Evolutionary conservation across 2,329 filamentous ascomycete genomes (phyloP).

Genomic region (Dothiorella sarmentorum): DNA sequence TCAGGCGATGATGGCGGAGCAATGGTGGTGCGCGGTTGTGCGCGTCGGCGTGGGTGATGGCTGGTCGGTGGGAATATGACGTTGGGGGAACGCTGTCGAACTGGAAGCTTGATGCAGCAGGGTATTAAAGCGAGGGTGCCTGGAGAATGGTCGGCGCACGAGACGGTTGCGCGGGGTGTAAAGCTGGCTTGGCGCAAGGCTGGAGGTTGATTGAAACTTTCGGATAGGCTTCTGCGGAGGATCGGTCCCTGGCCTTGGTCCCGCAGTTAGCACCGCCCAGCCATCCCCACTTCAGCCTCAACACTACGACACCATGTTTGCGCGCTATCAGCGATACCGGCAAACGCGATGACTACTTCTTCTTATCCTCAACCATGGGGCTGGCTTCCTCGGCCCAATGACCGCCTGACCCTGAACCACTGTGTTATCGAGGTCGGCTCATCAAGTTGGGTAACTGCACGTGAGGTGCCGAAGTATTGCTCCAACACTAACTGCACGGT

Average conservation of each 20-base stretch:
- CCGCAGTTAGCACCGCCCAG: background rate
- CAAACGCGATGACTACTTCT: no score
- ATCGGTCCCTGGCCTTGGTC: background rate
- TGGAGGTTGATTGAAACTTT: constrained; percentile 19
- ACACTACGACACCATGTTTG: no score
- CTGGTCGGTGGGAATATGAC: background rate
- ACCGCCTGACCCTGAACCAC: no score
- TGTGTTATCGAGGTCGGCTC: no score
- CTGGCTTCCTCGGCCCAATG: no score
- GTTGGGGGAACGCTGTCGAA: background rate
- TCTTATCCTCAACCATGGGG: no score
- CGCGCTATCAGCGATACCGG: no score
- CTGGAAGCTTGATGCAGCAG: no score
- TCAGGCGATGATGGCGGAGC: background rate
- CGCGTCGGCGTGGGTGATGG: background rate
- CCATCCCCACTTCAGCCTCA: background rate
- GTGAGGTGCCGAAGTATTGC: no score
- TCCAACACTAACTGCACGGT: no score
- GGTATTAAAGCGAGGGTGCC: background rate
- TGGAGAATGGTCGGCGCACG: no score
- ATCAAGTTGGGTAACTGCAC: no score
- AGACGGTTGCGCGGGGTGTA: background rate
- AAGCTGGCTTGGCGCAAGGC: background rate
- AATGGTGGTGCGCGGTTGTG: background rate
- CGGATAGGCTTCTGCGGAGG: constrained; percentile 15